These are phyloP conservation scores for Rhizophagus clarus DNA, from an alignment of 192 early-diverging fungal genomes.

Conservation along the genomic window DNA sequence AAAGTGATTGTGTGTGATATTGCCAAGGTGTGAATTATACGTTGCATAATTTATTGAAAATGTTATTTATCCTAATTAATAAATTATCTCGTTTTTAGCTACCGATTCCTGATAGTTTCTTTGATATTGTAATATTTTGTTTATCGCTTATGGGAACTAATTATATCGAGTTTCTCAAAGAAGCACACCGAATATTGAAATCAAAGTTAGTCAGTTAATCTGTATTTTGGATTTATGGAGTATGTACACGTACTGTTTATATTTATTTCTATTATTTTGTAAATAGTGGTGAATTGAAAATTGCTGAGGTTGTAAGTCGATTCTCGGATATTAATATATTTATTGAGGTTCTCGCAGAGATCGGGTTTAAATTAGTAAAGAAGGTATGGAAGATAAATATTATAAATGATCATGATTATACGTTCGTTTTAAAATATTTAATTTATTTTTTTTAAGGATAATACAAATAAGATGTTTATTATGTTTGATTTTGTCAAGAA, in stretches of 20 bases:
- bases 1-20: slow-evolving; percentile 92
- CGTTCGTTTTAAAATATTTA: neutral
- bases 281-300: slow-evolving; percentile 82
- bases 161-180: slow-evolving; percentile 86
- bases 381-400: slow-evolving; percentile 51
- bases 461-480: slow-evolving; percentile 94
- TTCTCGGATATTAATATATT: slow-evolving; percentile 81
- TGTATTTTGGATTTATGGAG: slow-evolving; percentile 1
- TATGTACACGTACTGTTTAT: neutral
- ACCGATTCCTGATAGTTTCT: slow-evolving; percentile 64
- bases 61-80: slow-evolving; percentile 10
- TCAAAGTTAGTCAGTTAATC: slow-evolving; percentile 50
- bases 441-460: slow-evolving; percentile 49
- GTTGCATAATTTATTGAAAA: neutral
- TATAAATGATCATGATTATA: neutral
- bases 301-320: slow-evolving; percentile 93
- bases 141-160: slow-evolving; percentile 98
- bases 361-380: slow-evolving; percentile 77
- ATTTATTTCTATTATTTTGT: slow-evolving; percentile 3
- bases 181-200: slow-evolving; percentile 87
- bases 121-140: slow-evolving; percentile 89
- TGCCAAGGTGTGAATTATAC: slow-evolving; percentile 55
- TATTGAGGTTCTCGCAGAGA: slow-evolving; percentile 63
- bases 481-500: slow-evolving; percentile 81
- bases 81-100: slow-evolving; percentile 40